A percentile compares a stretch with the other conserved stretches of the same genome.
phyloP scores from a whole-genome alignment of 2,329 filamentous ascomycete genomes.

The Claviceps sorghi region DNA sequence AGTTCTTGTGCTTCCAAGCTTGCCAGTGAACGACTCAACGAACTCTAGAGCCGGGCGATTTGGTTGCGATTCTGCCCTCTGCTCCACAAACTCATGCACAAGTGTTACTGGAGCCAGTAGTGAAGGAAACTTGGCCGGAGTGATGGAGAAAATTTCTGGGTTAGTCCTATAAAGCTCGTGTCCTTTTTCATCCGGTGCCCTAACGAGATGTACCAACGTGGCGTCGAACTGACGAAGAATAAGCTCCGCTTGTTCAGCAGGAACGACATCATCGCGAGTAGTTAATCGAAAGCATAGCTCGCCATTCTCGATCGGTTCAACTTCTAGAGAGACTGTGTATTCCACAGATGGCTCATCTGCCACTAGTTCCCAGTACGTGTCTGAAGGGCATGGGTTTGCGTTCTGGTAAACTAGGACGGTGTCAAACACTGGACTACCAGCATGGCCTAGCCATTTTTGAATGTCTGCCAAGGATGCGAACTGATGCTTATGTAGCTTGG shows the following conservation, averaged over 20 bases:
- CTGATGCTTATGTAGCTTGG: constrained; percentile 51
- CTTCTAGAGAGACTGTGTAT: constrained; percentile 68
- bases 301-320: constrained; percentile 40
- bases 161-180: constrained; percentile 20
- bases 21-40: constrained; percentile 38
- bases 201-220: constrained; percentile 44
- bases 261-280: constrained; percentile 49
- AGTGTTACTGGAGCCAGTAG: constrained; percentile 45
- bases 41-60: constrained; percentile 61
- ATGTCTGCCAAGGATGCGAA: constrained; percentile 57
- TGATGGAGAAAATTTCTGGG: constrained; percentile 44
- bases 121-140: constrained; percentile 41
- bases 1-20: constrained; percentile 27
- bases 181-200: constrained; percentile 27
- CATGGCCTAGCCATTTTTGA: constrained; percentile 54
- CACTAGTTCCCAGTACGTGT: constrained; percentile 40
- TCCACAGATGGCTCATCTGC: constrained; percentile 58
- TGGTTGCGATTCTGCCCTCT: constrained; percentile 40
- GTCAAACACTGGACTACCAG: constrained; percentile 60
- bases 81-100: constrained; percentile 68
- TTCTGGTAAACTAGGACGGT: constrained; percentile 78
- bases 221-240: constrained; percentile 60
- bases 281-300: constrained; percentile 50
- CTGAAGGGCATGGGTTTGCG: constrained; percentile 15
- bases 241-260: constrained; percentile 49